Base-by-base conservation (phyloP, 345 rosid genomes). In the Aegle marmelos region DNA sequence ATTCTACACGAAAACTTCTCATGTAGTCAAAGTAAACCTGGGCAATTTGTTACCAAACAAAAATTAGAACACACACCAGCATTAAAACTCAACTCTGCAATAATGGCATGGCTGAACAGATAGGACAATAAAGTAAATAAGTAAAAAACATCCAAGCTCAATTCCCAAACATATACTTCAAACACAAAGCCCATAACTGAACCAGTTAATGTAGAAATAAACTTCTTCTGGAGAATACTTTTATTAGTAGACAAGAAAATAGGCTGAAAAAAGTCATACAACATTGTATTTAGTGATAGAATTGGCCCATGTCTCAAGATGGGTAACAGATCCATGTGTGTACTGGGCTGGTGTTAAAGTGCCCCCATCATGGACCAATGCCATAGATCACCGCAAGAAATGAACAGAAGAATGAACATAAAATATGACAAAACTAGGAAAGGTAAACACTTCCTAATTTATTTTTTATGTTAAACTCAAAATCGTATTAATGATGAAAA, bases 11-110 rank as follows among this genome's bases (percentile, higher is more conserved):
- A 76, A 94, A 96, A 87, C 92, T 96, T 87, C 95, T 89, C 97
- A 96, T 96, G 80, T 89, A 94, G 84, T 96, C 99, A 83, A 96
- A 92, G 87, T 92, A 94, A 76, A 92, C 97, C 98, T 96, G 76
- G 76, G 81, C 58, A n/a, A 60, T 39, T 14, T 28, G 31, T 56
- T 37, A 28, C 28, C 56, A 31, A 78, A 33, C 41, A 36, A 33
- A 70, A 78, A 68, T 74, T 74, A 27, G 50, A 41, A 63, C 17
- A 45, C 73, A 60, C 62, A 48, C 48, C 11, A 66, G 9, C 56
- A 25, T 64, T 57, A 76, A 57, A 64, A 25, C 57, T 45, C 34
- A 72, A 61, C 24, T 59, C 60, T 34, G 78, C 65, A 66, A 70
- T 19, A 45, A 60, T 60, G 33, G 39, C 68, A 17, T 39, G 37